Base-by-base conservation (phyloP, 371 early-diverging fungal genomes). In the Apophysomyces variabilis region DNA sequence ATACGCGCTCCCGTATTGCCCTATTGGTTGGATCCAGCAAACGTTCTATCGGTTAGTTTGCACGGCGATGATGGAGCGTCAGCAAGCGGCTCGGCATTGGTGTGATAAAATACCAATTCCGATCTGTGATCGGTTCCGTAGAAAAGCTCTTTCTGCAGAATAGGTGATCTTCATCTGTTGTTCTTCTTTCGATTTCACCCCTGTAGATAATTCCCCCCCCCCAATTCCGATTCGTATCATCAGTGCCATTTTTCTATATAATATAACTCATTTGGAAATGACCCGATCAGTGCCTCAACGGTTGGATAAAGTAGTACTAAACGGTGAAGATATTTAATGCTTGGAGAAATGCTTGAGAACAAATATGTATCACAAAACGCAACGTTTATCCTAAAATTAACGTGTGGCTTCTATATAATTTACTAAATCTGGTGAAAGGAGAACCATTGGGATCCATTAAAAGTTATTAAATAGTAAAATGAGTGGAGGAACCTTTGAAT, bases 201-300 rank as follows among this genome's bases (percentile, higher is more conserved):
- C 6, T 50, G 54, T 50, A 50, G 54, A 50, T 50, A 50, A 50
- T 16, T 50, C 21, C 54, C 6, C 21, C 54, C 21, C 54, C 6
- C 21, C 54, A 16, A 50, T 18, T 26, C 54, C 21, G 16, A 9
- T 50, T 26, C 54, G 21, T 50, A 9, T 21, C 47, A 26, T 26
- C 32, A 26, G 32, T 26, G 21, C 21, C 21, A 50, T 50, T 8
- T 50, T 21, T 14, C 8, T 50, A 50, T 50, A 50, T 50, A 50
- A 50, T 21, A 11, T 11, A 21, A 18, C 5, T 18, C 16, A 5
- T 50, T 16, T 47, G 41, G 13, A 41, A 41, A 41, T 41, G 41
- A 41, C 13, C 41, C 13, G 41, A 41, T 41, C 41, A 26, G 32
- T 26, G 32, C 32, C 32, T 26, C 32, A 26, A 26, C 32, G 32